phyloP scores from a whole-genome alignment of 352 stramenopile genomes.

The Halophytophthora polymorphica region DNA sequence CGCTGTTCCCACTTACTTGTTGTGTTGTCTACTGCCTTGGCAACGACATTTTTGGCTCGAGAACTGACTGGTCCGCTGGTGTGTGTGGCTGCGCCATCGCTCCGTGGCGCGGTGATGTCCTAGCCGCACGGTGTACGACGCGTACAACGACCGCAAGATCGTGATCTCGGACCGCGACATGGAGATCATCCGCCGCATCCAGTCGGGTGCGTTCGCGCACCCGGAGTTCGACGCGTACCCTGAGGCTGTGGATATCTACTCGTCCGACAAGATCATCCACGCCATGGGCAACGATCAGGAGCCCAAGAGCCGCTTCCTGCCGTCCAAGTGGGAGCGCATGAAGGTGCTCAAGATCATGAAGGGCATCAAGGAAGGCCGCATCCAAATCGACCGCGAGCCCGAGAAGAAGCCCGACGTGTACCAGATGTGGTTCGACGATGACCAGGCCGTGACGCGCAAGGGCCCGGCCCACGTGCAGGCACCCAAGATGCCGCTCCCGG shows the following conservation, averaged over 20 bases:
- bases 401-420: constrained; percentile 91
- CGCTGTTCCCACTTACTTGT: neutral
- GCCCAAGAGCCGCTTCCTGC: constrained; percentile 94
- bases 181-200: constrained; percentile 97
- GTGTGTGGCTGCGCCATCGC: constrained; percentile 4
- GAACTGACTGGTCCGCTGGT: neutral
- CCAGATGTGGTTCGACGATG: constrained; percentile 92
- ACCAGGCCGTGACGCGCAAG: constrained; percentile 87
- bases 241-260: constrained; percentile 89
- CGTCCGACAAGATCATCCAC: constrained; percentile 86
- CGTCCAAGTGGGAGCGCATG: constrained; percentile 97
- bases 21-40: neutral
- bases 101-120: too few species aligned
- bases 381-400: constrained; percentile 90
- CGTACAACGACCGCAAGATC: constrained; percentile 98
- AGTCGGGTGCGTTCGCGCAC: constrained; percentile 90
- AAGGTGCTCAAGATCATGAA: constrained; percentile 97
- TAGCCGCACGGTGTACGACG: constrained; percentile 97
- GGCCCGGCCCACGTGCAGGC: constrained; percentile 95
- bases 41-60: neutral
- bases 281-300: constrained; percentile 85
- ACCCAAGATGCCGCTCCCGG: constrained; percentile 96
- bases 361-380: constrained; percentile 95
- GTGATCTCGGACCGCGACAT: constrained; percentile 95
- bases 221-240: constrained; percentile 91